These are phyloP conservation scores for Lodderomyces elongisporus DNA, from an alignment of 1,139 yeast genomes.

Conservation along the genomic window DNA sequence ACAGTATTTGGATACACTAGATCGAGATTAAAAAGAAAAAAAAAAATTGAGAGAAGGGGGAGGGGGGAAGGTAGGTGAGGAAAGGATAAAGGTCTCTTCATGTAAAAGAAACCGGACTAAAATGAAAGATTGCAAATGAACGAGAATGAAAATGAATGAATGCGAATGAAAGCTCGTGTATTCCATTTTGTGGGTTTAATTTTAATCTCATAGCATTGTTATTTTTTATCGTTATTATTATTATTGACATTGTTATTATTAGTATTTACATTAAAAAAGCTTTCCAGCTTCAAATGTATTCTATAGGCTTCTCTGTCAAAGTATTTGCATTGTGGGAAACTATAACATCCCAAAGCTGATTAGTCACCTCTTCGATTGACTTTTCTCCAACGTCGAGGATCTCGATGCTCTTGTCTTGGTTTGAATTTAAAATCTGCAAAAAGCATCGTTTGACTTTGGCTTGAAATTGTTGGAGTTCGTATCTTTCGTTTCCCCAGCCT, in stretches of 20 bases:
- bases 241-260: too few relatives aligned
- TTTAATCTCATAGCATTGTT: too few relatives aligned
- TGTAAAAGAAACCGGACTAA: too few relatives aligned
- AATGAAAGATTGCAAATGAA: too few relatives aligned
- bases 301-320: constrained; percentile 14
- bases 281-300: background rate
- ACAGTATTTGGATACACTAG: constrained; percentile 43
- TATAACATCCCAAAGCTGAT: constrained; percentile 24
- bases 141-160: too few relatives aligned
- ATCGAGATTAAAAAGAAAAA: constrained; percentile 12
- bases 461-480: constrained; percentile 75
- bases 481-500: constrained; percentile 91
- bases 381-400: constrained; percentile 58
- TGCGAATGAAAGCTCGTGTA: too few relatives aligned
- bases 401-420: constrained; percentile 29
- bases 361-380: constrained; percentile 52
- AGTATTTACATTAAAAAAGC: background rate
- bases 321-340: constrained; percentile 12
- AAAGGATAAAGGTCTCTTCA: too few relatives aligned
- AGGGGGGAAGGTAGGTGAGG: too few relatives aligned
- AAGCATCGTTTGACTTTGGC: constrained; percentile 59
- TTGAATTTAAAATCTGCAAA: constrained; percentile 35
- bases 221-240: too few relatives aligned
- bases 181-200: too few relatives aligned
- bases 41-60: background rate